These are phyloP conservation scores for Thielaviopsis euricoi DNA, from an alignment of 2,329 filamentous ascomycete genomes.

Conservation along the genomic window DNA sequence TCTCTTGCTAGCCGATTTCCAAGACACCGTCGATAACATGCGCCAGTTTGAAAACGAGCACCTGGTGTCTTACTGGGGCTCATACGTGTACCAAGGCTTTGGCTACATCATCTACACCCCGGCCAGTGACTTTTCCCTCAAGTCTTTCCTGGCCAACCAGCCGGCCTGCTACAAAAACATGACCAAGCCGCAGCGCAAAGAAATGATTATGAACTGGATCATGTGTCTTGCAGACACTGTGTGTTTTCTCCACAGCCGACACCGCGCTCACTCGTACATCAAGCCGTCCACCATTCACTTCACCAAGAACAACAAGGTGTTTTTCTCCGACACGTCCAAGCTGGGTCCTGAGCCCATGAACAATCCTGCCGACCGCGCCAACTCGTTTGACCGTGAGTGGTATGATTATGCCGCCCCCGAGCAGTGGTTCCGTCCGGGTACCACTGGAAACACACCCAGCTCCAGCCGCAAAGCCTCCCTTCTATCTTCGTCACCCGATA, in stretches of 20 bases:
- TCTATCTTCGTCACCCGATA: slow-evolving; percentile 21
- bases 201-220: slow-evolving; percentile 54
- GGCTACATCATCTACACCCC: slow-evolving; percentile 54
- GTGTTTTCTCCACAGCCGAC: slow-evolving; percentile 47
- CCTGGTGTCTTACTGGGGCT: slow-evolving; percentile 53
- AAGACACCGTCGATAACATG: slow-evolving; percentile 42
- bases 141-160: slow-evolving; percentile 47
- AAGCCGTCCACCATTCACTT: slow-evolving; percentile 55
- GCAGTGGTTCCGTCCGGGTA: slow-evolving; percentile 31
- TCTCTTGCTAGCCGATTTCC: slow-evolving; percentile 36
- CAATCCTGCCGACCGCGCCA: slow-evolving; percentile 25
- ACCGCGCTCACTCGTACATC: slow-evolving; percentile 50
- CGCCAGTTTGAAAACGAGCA: slow-evolving; percentile 48
- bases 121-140: slow-evolving; percentile 48
- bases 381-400: slow-evolving; percentile 45
- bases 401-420: slow-evolving; percentile 64
- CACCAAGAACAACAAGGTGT: slow-evolving; percentile 46
- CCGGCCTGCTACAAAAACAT: slow-evolving; percentile 46
- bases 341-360: slow-evolving; percentile 27
- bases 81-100: slow-evolving; percentile 46
- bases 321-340: slow-evolving; percentile 45
- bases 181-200: slow-evolving; percentile 40
- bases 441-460: slow-evolving; percentile 20
- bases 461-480: slow-evolving; percentile 16
- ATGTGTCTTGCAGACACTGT: slow-evolving; percentile 55